Evolutionary conservation across 2,329 filamentous ascomycete genomes (phyloP).

Genomic region (Neurospora sp.): DNA sequence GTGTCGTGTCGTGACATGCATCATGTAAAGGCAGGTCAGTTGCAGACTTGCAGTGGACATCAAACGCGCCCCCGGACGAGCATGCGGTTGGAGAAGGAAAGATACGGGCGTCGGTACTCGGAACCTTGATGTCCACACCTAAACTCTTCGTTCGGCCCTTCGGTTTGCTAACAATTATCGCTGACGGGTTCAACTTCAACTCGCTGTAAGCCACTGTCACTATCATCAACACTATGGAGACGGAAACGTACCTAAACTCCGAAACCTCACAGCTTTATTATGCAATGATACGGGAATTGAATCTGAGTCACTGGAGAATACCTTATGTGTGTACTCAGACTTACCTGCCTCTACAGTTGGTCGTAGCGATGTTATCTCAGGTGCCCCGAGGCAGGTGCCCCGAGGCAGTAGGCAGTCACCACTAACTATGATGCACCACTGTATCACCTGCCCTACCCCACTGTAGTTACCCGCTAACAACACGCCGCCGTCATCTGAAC

Average conservation of each 20-base stretch:
- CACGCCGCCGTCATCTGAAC: background rate
- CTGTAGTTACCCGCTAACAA: background rate
- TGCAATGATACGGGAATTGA: background rate
- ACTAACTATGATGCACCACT: background rate
- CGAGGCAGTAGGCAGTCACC: background rate
- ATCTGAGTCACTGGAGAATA: background rate
- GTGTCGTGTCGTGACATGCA: background rate
- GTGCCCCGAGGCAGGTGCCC: background rate
- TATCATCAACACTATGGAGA: background rate
- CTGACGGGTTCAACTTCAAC: background rate
- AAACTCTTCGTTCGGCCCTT: background rate
- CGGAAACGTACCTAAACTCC: background rate
- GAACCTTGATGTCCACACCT: background rate
- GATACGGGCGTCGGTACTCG: background rate
- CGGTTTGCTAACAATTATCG: background rate
- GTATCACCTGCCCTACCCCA: background rate
- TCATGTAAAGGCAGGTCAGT: background rate
- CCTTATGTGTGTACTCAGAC: background rate
- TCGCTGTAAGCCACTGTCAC: background rate
- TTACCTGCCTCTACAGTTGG: background rate
- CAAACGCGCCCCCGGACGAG: background rate
- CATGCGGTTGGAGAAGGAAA: background rate
- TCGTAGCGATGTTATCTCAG: background rate
- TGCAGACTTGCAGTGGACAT: background rate
- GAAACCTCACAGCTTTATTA: background rate